Percentiles rank a stretch among this genome's conserved stretches.
These are phyloP conservation scores for Teunomyces kruisii DNA, from an alignment of 805 yeast species.

Conservation along the genomic window DNA sequence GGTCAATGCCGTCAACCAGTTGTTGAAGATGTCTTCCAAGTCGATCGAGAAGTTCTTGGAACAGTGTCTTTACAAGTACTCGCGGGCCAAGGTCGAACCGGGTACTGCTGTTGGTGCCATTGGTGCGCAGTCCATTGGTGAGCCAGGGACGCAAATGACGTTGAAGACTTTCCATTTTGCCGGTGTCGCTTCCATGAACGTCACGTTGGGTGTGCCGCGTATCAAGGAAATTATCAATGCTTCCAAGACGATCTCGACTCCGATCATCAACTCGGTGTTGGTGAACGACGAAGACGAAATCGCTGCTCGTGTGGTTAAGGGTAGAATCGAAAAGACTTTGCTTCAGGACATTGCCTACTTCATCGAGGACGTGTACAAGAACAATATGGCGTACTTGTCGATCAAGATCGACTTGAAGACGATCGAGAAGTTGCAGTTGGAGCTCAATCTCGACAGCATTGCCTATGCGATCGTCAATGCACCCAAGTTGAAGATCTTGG, in stretches of 20 bases:
- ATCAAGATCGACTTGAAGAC: conserved; percentile 81
- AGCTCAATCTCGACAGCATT: conserved; percentile 81
- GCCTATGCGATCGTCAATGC: conserved; percentile 79
- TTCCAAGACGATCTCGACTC: conserved; percentile 90
- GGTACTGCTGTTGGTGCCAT: conserved; percentile 99
- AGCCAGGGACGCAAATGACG: conserved; percentile 99
- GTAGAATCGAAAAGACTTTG: conserved; percentile 90
- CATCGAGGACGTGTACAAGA: conserved; percentile 91
- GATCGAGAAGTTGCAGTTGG: conserved; percentile 86
- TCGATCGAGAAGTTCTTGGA: conserved; percentile 67
- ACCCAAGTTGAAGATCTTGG: conserved; percentile 82
- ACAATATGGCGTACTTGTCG: conserved; percentile 72
- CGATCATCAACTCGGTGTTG: conserved; percentile 90
- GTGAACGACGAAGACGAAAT: conserved; percentile 94
- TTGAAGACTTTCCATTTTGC: conserved; percentile 93
- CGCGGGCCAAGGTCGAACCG: conserved; percentile 91
- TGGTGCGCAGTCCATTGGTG: conserved; percentile 99
- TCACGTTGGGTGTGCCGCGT: conserved; percentile 98
- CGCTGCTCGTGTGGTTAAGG: conserved; percentile 98
- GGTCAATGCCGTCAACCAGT: conserved; percentile 56
- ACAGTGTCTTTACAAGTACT: conserved; percentile 78
- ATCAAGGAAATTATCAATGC: conserved; percentile 98
- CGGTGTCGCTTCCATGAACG: conserved; percentile 99
- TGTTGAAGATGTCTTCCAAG: conserved; percentile 61
- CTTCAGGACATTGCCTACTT: conserved; percentile 82